Base-by-base conservation (phyloP, 768 basidiomycete genomes). In the Tricholoma hemisulphureum region DNA sequence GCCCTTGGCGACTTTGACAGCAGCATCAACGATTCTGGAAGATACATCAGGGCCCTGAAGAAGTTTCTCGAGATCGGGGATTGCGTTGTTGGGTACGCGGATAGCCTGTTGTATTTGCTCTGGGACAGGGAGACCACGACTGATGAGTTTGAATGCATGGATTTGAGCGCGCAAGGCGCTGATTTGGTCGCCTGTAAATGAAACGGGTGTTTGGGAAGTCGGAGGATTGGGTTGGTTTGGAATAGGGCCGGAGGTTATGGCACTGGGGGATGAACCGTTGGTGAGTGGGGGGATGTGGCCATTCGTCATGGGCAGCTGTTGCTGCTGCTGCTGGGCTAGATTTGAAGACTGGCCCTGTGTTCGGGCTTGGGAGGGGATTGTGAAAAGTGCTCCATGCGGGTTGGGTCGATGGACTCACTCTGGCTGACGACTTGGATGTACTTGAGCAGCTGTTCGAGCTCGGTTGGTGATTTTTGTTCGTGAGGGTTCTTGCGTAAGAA, bases 161-260 rank as follows among this genome's bases (percentile, higher is more conserved):
- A 94, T 93, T 63, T 94, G 92, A 0, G 88, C 85, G 13, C 89
- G 83, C n/a, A 94, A 80, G 9, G 87, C 82, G 56, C 76, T 78
- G 48, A 93, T 85, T 65, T 93, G 93, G 58, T 89, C 87, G 0
- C 69, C 75, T 4, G 89, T 87, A 67, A 95, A 93, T 4, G 89
- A 88, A 28, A 93, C 84, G 35, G 91, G 88, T 0, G 89, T 87
- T 26, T 83, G 79, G 2, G 88, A 82, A n/a, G 81, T 76, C 18
- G 77, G 70, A 11, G 83, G 83, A 35, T 78, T 74, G 11, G 80
- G 60, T 50, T 80, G 83, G 1, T 77, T 66, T 11, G 86, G 80
- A 21, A 78, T 69, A 43, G 81, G 75, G 6, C 83, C 85, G 5
- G 80, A 75, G 11, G 78, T 71, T 55, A 83, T 69, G 39, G 82